Base-by-base conservation (phyloP, 2,329 filamentous ascomycete species). In the Aspergillus uvarum region DNA sequence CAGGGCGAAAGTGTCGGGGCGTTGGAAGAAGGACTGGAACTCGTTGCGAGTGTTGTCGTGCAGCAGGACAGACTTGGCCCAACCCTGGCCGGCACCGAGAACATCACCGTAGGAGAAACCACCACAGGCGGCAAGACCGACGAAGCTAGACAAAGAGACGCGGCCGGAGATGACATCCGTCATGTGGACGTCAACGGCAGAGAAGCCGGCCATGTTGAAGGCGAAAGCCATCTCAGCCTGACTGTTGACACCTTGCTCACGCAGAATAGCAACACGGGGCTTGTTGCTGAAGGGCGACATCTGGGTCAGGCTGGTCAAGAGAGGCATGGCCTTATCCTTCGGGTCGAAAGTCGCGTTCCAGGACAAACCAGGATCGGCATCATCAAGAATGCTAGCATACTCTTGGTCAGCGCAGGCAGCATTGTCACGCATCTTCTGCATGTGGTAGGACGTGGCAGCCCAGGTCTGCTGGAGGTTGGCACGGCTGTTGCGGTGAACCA, bases 181-280 rank as follows among this genome's bases (percentile, higher is more conserved):
- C 95, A 99, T 98, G 82, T 97, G 94, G 1, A 98, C 89, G 72
- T 99, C 94, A 51, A 98, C 86, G 14, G 93, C 87, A 53, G 92
- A 89, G 79, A 98, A 98, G 42, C 94, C 94, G 48, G 95, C 94
- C 38, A 88, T 87, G 65, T 89, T 88, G 83, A 98, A 98, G 52
- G 93, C 92, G 72, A 96, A 98, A 1, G 95, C 95, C 91, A 99
- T 96, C 76, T 99, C 95, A n/a, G 92, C 88, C 70, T 97, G 87
- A 47, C 93, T 91, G 78, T 99, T 98, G 67, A 96, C 91, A 74
- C 95, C 95, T 76, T 97, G 92, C 76, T 98, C 95, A 72, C 95
- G 86, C 22, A 99, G 86, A 68, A 99, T 96, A 48, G 95, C 95
- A 24, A 99, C 93, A 32, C 88, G 87, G 1, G 90, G 90, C 70